These are phyloP conservation scores for Pyrenophora teres DNA, from an alignment of 2,329 filamentous ascomycete genomes.

Conservation along the genomic window DNA sequence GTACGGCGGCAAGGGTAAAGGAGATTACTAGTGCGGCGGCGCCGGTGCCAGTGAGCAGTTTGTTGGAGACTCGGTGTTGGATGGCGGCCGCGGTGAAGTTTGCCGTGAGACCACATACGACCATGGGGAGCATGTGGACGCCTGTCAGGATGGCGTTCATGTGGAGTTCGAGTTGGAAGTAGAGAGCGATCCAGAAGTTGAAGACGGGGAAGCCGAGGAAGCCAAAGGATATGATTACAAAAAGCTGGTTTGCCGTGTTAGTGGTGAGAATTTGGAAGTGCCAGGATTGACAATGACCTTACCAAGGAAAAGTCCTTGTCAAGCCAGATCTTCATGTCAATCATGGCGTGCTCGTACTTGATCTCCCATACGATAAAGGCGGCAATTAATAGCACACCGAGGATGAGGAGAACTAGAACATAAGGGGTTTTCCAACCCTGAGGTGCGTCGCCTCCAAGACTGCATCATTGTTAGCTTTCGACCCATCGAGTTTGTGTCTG, in stretches of 20 bases:
- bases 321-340: constrained; percentile 62
- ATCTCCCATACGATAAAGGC: constrained; percentile 68
- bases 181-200: constrained; percentile 68
- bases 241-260: constrained; percentile 46
- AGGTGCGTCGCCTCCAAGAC: constrained; percentile 59
- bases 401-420: constrained; percentile 65
- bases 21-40: constrained; percentile 51
- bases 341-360: constrained; percentile 52
- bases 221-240: constrained; percentile 62
- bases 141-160: constrained; percentile 64
- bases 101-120: constrained; percentile 64
- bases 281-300: too few relatives aligned
- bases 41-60: constrained; percentile 62
- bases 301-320: constrained; percentile 71
- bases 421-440: constrained; percentile 67
- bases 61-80: constrained; percentile 68
- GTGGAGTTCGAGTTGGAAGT: constrained; percentile 62
- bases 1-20: constrained; percentile 62
- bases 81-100: constrained; percentile 67
- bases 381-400: constrained; percentile 62
- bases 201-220: constrained; percentile 66
- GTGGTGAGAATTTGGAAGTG: constrained; percentile 24
- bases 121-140: constrained; percentile 68
- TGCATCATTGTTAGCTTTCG: constrained; percentile 25
- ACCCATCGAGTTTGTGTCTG: fast-evolving